These are phyloP conservation scores for Zalaria obscura DNA, from an alignment of 2,329 filamentous ascomycete genomes.

Conservation along the genomic window DNA sequence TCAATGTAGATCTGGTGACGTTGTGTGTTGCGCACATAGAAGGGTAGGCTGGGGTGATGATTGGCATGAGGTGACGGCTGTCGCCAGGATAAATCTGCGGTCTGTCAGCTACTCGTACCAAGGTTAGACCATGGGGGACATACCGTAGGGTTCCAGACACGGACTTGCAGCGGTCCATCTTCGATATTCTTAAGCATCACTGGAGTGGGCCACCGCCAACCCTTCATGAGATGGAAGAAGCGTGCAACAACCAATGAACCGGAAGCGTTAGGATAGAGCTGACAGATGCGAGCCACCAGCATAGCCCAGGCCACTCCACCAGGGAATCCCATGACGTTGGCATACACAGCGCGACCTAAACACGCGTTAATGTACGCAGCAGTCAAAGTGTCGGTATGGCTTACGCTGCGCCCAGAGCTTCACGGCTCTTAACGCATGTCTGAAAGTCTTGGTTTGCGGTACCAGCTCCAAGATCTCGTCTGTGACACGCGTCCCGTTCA, in stretches of 20 bases:
- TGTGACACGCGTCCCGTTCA: conserved; percentile 90
- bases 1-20: conserved; percentile 72
- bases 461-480: conserved; percentile 83
- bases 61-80: conserved; percentile 82
- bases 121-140: conserved; percentile 8
- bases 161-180: conserved; percentile 63
- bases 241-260: conserved; percentile 80
- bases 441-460: conserved; percentile 79
- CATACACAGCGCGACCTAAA: conserved; percentile 66
- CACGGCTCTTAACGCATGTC: conserved; percentile 75
- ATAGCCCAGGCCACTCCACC: conserved; percentile 98
- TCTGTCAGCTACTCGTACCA: conserved; percentile 3
- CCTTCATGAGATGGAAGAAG: conserved; percentile 83
- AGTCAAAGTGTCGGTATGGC: no score
- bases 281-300: conserved; percentile 88
- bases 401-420: conserved; percentile 80
- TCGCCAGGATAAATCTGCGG: conserved; percentile 58
- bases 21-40: conserved; percentile 98
- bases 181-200: conserved; percentile 82
- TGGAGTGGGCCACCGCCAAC: conserved; percentile 92
- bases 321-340: conserved; percentile 91
- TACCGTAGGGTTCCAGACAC: conserved; percentile 90
- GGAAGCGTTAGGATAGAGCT: conserved; percentile 86
- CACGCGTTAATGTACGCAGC: no score
- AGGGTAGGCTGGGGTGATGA: conserved; percentile 94